phyloP scores from a whole-genome alignment of 2,329 filamentous ascomycete species.

The Laburnicola sp. region DNA sequence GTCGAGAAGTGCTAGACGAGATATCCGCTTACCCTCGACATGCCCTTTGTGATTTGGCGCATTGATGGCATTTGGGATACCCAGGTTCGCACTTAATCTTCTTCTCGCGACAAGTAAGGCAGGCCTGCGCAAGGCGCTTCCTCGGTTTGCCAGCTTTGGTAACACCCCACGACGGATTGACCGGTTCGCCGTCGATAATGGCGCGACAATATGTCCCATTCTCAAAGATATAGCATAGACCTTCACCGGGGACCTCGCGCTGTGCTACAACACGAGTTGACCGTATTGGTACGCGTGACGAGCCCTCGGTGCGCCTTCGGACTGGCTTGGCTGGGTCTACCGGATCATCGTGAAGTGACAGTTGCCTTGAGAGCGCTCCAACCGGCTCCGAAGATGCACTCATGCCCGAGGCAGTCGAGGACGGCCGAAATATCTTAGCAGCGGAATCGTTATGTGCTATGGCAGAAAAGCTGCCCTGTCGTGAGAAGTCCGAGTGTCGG shows the following conservation, averaged over 20 bases:
- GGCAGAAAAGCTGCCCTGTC: slow-evolving; percentile 28
- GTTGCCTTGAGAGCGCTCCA: slow-evolving; percentile 18
- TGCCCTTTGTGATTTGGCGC: slow-evolving; percentile 83
- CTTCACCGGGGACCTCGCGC: slow-evolving; percentile 72
- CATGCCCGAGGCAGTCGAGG: slow-evolving; percentile 27
- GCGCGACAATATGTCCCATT: slow-evolving; percentile 82
- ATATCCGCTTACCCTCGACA: slow-evolving; percentile 65
- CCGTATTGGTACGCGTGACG: slow-evolving; percentile 37
- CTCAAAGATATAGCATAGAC: slow-evolving; percentile 82
- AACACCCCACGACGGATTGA: slow-evolving; percentile 91
- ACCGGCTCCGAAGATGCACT: slow-evolving; percentile 27
- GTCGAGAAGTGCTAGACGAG: slow-evolving; percentile 17
- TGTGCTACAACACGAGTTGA: slow-evolving; percentile 43
- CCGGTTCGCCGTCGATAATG: slow-evolving; percentile 79
- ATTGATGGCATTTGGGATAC: slow-evolving; percentile 84
- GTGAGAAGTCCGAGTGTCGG: slow-evolving; percentile 27
- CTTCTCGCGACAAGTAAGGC: slow-evolving; percentile 90
- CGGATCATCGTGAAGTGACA: slow-evolving; percentile 30
- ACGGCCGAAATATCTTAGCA: slow-evolving; percentile 25
- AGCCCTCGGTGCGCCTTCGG: slow-evolving; percentile 41
- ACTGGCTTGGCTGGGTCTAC: slow-evolving; percentile 33
- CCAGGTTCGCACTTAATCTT: slow-evolving; percentile 97
- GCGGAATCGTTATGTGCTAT: slow-evolving; percentile 26
- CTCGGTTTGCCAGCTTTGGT: slow-evolving; percentile 93
- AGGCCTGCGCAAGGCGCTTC: slow-evolving; percentile 89